Evolutionary conservation across 139 green algal species (phyloP).

Genomic region (Trebouxia sp.): DNA sequence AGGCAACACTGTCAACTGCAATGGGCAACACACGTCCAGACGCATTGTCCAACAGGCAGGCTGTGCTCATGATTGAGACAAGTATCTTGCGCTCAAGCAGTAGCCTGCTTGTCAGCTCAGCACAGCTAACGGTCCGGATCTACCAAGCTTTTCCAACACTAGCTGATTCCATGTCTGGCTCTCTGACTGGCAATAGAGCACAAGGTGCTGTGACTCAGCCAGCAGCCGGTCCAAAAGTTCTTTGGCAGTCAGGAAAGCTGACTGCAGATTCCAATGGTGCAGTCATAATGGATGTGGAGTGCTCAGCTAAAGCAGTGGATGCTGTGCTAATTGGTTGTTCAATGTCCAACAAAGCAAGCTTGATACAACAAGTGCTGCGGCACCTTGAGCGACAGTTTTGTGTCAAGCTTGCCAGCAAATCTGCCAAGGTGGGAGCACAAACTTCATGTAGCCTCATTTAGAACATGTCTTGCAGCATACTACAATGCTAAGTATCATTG

Average conservation of each 20-base stretch:
- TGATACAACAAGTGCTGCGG: background rate
- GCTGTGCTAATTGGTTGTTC: background rate
- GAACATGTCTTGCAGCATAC: background rate
- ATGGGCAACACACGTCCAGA: background rate
- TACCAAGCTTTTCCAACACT: background rate
- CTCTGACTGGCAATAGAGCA: background rate
- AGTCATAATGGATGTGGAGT: background rate
- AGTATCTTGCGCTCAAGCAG: background rate
- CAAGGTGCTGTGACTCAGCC: background rate
- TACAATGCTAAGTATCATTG: background rate
- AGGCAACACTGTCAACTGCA: background rate
- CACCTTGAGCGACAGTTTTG: background rate
- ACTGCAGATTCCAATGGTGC: background rate
- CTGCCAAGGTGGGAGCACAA: slow-evolving; percentile 9
- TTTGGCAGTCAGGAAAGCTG: slow-evolving; percentile 1
- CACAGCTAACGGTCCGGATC: background rate
- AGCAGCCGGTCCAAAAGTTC: background rate
- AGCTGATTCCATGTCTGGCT: slow-evolving; percentile 2
- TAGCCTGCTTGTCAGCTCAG: background rate
- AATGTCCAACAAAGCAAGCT: background rate
- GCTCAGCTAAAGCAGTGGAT: background rate
- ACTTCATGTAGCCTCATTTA: no score
- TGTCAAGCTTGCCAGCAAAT: slow-evolving; percentile 4
- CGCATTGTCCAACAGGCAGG: background rate
- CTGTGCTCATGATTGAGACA: background rate